phyloP scores from a whole-genome alignment of 202 grass and related monocot species.

The Carex arenaria region DNA sequence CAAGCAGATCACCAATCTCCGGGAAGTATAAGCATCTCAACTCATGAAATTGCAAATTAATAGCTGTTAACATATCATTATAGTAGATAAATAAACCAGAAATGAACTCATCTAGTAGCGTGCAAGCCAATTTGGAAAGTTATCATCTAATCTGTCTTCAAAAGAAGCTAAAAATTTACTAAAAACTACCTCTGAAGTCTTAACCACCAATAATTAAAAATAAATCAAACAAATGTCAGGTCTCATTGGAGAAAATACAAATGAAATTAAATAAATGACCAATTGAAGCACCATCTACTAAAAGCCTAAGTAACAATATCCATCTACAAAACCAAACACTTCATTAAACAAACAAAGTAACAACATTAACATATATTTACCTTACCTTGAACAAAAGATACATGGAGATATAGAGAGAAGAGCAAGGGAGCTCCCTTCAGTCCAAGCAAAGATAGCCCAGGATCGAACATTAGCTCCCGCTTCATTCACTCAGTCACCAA shows the following conservation, averaged over 20 bases:
- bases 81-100: background rate
- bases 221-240: background rate
- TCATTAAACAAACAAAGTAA: too few species aligned
- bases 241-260: background rate
- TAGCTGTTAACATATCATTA: background rate
- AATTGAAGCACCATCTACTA: too few species aligned
- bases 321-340: too few species aligned
- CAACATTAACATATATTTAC: too few species aligned
- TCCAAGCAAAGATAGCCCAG: constrained; percentile 83
- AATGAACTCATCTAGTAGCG: background rate
- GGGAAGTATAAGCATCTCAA: background rate
- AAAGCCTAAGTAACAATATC: too few species aligned
- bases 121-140: background rate
- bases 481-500: constrained; percentile 86
- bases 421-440: constrained; percentile 98
- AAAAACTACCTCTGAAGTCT: background rate
- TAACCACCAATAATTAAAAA: background rate
- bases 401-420: background rate
- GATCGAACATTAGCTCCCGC: constrained; percentile 81
- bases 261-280: too few species aligned
- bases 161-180: background rate
- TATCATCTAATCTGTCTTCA: background rate
- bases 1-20: background rate
- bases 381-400: background rate
- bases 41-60: background rate